Evolutionary conservation across 768 basidiomycete genomes (phyloP).

Genomic region (Tulasnella sp.): DNA sequence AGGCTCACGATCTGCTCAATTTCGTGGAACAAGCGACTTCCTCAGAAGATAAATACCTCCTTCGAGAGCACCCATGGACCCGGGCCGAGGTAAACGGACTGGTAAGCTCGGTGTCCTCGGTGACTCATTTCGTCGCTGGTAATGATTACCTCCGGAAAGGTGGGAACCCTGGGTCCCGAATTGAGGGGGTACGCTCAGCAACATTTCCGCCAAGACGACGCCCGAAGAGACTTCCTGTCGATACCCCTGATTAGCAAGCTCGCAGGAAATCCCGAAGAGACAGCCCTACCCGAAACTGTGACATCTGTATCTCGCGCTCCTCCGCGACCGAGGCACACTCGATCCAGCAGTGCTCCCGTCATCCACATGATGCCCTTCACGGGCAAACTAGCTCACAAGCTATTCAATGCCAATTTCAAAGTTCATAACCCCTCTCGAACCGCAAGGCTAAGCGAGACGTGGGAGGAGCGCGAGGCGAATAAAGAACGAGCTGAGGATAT

Average conservation of each 20-base stretch:
- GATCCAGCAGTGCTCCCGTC: not conserved
- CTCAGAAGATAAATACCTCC: not conserved
- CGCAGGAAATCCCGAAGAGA: not conserved
- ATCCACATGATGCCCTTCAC: constrained; percentile 30
- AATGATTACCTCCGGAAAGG: not conserved
- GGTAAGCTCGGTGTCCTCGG: not conserved
- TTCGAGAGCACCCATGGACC: not conserved
- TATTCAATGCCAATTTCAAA: constrained; percentile 22
- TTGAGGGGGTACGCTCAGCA: not conserved
- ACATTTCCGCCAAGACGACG: not conserved
- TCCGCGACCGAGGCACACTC: not conserved
- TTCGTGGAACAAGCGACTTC: not conserved
- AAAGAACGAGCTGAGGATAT: not conserved
- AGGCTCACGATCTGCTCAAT: not conserved
- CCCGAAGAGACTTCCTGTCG: not conserved
- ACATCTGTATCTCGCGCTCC: not conserved
- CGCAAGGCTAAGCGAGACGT: not conserved
- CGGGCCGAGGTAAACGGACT: constrained; percentile 2
- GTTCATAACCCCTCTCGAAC: not conserved
- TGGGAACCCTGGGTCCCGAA: not conserved
- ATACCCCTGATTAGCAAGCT: not conserved
- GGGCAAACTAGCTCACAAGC: constrained; percentile 13
- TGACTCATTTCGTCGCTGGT: not conserved
- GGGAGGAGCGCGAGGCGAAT: not conserved
- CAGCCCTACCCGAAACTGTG: not conserved